phyloP scores from a whole-genome alignment of 208 protist species.

The Leishmania martiniquensis region DNA sequence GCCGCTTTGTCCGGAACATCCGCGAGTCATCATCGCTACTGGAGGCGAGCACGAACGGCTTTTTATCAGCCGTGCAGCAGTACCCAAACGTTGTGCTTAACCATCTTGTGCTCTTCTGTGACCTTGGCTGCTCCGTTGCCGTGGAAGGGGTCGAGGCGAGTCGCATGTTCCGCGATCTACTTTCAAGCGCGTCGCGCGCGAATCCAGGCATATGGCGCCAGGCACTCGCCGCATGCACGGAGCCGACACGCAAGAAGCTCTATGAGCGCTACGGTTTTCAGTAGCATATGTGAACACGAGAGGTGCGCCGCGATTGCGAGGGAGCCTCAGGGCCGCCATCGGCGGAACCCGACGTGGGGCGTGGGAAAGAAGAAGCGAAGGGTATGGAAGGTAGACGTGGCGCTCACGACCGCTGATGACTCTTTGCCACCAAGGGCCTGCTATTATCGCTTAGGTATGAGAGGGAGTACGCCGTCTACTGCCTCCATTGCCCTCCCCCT shows the following conservation, averaged over 20 bases:
- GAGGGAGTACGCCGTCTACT: too few relatives aligned
- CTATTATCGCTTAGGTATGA: not conserved
- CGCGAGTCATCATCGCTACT: constrained; percentile 53
- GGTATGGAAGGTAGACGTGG: not conserved
- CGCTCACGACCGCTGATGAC: not conserved
- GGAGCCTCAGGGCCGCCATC: not conserved
- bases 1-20: constrained; percentile 81
- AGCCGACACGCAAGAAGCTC: constrained; percentile 52
- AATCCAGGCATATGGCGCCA: constrained; percentile 53
- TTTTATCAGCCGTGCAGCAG: constrained; percentile 55
- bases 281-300: constrained; percentile 19
- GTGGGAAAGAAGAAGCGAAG: constrained; percentile 6
- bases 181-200: constrained; percentile 35
- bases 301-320: not conserved
- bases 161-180: constrained; percentile 51
- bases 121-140: constrained; percentile 57
- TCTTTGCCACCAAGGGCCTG: too few relatives aligned
- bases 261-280: constrained; percentile 77
- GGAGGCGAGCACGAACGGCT: constrained; percentile 59
- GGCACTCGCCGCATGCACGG: constrained; percentile 41
- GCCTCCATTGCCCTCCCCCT: too few relatives aligned
- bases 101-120: constrained; percentile 63
- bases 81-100: constrained; percentile 23
- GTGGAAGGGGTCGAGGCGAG: constrained; percentile 44
- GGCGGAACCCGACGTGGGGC: not conserved